phyloP scores from a whole-genome alignment of 495 filamentous ascomycete species.

The Letharia lupina region DNA sequence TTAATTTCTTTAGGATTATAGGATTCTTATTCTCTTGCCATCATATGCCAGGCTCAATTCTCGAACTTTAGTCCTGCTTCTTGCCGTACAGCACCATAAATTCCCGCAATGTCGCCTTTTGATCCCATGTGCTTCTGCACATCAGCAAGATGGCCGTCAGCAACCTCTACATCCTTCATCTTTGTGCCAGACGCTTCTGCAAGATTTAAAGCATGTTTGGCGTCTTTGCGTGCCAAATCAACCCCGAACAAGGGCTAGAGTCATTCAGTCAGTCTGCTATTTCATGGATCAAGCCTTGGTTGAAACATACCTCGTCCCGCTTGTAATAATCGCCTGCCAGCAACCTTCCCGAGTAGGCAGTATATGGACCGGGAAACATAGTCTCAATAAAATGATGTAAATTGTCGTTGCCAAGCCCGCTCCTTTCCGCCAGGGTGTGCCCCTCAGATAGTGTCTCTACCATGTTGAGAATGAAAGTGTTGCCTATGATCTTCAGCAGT shows the following conservation, averaged over 20 bases:
- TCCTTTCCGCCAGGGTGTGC: constrained; percentile 69
- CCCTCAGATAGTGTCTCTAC: constrained; percentile 71
- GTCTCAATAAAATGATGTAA: constrained; percentile 59
- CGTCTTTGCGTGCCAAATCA: constrained; percentile 80
- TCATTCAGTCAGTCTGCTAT: constrained; percentile 6
- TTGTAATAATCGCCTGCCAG: constrained; percentile 62
- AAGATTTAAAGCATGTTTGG: constrained; percentile 61
- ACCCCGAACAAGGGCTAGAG: constrained; percentile 75
- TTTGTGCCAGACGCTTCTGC: constrained; percentile 53
- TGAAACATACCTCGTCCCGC: constrained; percentile 40
- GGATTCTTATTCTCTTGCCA: not conserved
- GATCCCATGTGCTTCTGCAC: constrained; percentile 66
- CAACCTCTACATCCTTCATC: constrained; percentile 58
- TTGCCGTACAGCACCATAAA: constrained; percentile 69
- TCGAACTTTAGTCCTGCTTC: constrained; percentile 65
- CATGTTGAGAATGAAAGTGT: constrained; percentile 79
- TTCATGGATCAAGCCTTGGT: not conserved
- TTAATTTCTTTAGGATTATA: not conserved
- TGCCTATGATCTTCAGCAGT: constrained; percentile 74
- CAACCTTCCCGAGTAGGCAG: constrained; percentile 69
- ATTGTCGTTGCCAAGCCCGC: constrained; percentile 61
- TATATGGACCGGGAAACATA: constrained; percentile 48
- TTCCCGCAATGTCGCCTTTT: constrained; percentile 73
- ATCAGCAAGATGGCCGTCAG: constrained; percentile 55
- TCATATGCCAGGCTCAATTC: constrained; percentile 26